Conservation (phyloP, 2,329 filamentous ascomycete genomes). For the Pestalotiopsis sp. region DNA sequence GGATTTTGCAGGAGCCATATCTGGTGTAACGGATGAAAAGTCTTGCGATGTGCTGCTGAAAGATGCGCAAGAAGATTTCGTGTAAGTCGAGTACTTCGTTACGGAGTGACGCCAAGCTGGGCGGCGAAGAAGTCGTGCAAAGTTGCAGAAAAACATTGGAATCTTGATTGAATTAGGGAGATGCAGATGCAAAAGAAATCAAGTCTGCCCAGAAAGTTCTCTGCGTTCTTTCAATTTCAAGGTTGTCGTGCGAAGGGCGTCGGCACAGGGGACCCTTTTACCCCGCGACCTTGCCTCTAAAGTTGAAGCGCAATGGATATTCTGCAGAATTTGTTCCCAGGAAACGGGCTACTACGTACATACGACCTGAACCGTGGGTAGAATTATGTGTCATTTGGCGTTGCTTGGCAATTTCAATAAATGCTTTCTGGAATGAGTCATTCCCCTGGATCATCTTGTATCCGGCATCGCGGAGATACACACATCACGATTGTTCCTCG, state of each 20-base stretch:
- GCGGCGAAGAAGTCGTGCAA: neutral
- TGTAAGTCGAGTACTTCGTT: neutral
- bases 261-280: neutral
- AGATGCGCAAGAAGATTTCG: neutral
- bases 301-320: neutral
- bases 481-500: too few species aligned
- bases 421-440: neutral
- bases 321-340: neutral
- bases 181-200: too few species aligned
- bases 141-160: neutral
- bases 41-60: neutral
- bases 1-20: slow-evolving; percentile 15
- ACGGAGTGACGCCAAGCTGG: neutral
- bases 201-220: neutral
- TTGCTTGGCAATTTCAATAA: neutral
- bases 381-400: neutral
- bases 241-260: neutral
- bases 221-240: neutral
- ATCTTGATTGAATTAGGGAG: too few species aligned
- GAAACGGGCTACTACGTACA: neutral
- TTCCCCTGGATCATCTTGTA: neutral
- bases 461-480: neutral
- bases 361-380: neutral
- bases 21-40: neutral
- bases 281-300: neutral